Evolutionary conservation across 2,329 filamentous ascomycete species (phyloP), one percentile per base, ranked within the genome.

Genomic region (Colletotrichum incanum): DNA sequence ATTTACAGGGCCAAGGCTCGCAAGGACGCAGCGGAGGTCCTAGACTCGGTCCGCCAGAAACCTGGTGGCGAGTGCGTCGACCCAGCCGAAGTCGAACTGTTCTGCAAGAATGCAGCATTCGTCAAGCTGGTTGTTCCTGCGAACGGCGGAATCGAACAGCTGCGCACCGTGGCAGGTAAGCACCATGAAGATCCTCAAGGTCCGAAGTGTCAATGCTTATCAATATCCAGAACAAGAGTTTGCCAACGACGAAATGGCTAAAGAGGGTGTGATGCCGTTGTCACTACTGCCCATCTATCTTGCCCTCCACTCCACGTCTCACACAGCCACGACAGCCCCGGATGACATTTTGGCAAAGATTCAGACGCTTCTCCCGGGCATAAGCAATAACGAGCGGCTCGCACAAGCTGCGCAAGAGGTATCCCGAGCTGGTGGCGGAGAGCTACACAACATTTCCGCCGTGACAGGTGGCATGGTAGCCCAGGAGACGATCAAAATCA

Each of bases 401-500:
- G 72, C 79, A 31, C 84, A 90, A 76, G 86, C 88, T 18, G 87
- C 90, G 1, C 84, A 90, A 71, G 93, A 95, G 81, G 86, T 94
- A 54, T 90, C 92, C 43, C 91, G 97, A 72, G 93, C 94, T 45
- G 91, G 90, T 59, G 94, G 94, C 37, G 93, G 91, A 65, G 97
- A 99, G 81, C 85, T 99, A 72, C 96, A 99, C 84, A 98, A 98
- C 80, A 93, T 97, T 67, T 93, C 95, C 41, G 92, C 95, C 34
- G 84, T 98, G 67, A 93, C 92, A 1, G 97, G 96, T 39, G 97
- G 96, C 3, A 93, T 99, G 85, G 93, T 97, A 59, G 94, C 96
- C n/a, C 97, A 99, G 82, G 96, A 99, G 84, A 90, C 96, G 74
- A 97, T 99, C 84, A 99, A 99, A 81, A 90, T 96, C 70, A 89